Base-by-base conservation (phyloP, 257 asterid species). In the Salvia rosmarinus region DNA sequence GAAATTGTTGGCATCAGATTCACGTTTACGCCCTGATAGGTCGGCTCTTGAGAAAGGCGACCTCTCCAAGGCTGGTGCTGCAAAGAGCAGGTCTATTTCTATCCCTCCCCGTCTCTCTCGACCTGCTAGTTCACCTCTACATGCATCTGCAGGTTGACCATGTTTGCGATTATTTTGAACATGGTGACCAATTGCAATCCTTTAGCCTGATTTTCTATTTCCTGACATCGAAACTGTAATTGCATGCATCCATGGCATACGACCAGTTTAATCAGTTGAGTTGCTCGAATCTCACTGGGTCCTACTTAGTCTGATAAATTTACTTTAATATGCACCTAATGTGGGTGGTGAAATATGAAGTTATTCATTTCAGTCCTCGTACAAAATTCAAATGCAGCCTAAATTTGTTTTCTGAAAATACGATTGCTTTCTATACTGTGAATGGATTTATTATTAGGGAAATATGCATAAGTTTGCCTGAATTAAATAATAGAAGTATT, bases 11-110 rank as follows among this genome's bases (percentile, higher is more conserved):
- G 75, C 95, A 43, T 91, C 98, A 19, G 99, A 95, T 88, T 95
- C 99, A 69, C 96, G 99, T 60, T 77, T 95, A 73, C 98, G 99
- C 49, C 98, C 98, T 64, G 98, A 91, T 82, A 85, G 99, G 80
- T 87, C 74, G 74, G 98, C 98, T 63, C 98, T 95, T 77, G 99
- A 95, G 90, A 87, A 88, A 76, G 98, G 98, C 57, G 99, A 95
- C 79, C 74, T 91, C 32, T 75, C 97, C 67, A 95, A 86, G 83
- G 95, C 98, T 74, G 96, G 99, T 59, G 62, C 91, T 39, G 94
- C 85, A 71, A 95, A 95, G 77, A 90, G 94, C 99, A 90, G 95
- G 99, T 95, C 35, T n/a, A 16, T 77, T 49, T 75, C 79, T 75
- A 19, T 69, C 56, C 35, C 69, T 56, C 74, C 23, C 50, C 21